A percentile compares a stretch with the other conserved stretches of the same genome.
Evolutionary conservation across 228 moss, liverwort and hornwort species (phyloP).

Genomic region (Sphagnum fallax): DNA sequence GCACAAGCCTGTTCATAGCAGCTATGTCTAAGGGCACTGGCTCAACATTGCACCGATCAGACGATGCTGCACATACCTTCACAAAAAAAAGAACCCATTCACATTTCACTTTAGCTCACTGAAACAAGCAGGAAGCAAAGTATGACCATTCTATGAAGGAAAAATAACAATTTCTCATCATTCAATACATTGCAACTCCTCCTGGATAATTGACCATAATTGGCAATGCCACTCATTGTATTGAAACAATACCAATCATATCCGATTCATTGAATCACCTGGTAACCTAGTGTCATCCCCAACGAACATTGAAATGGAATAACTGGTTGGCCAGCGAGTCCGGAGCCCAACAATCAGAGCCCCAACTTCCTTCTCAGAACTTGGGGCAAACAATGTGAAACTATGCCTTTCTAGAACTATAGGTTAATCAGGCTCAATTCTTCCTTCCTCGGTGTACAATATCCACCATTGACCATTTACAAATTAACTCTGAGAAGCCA

Average conservation of each 20-base stretch:
- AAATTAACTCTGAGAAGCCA: no score
- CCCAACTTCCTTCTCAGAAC: no score
- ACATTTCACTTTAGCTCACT: not conserved
- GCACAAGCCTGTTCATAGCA: constrained; percentile 36
- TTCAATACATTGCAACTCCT: not conserved
- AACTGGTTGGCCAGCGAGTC: no score
- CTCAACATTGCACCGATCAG: constrained; percentile 33
- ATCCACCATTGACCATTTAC: not conserved
- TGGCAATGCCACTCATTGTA: not conserved
- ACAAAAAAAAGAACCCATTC: not conserved
- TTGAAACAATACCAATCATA: not conserved
- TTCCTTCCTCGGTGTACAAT: not conserved
- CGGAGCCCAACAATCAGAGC: no score
- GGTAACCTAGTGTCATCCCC: no score
- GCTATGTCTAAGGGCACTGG: constrained; percentile 40
- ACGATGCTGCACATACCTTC: constrained; percentile 40
- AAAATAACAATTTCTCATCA: not conserved
- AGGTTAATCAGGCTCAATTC: not conserved
- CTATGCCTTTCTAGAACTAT: not conserved
- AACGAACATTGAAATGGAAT: no score
- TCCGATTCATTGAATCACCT: not conserved
- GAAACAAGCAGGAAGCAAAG: not conserved
- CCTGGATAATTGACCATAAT: not conserved
- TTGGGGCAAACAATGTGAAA: no score
- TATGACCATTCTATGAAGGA: not conserved